Percentiles rank a stretch among this genome's conserved stretches.
Conservation (phyloP, 257 asterid species). For the Solanum megistacrolobum region DNA sequence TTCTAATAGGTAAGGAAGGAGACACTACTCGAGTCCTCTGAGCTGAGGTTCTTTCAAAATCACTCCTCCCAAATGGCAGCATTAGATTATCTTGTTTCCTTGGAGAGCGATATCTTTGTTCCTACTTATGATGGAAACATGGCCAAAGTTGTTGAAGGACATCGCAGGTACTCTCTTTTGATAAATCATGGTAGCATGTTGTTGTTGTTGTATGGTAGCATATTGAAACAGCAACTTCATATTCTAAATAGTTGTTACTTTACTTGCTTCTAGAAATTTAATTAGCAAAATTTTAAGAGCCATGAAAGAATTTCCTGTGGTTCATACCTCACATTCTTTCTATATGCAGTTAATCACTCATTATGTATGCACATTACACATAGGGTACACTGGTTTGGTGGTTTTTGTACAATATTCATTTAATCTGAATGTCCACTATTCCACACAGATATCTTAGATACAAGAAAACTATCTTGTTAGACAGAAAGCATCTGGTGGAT, state of each 20-base stretch:
- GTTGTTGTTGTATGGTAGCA: no score
- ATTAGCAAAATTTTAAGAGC: background rate
- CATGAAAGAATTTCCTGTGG: background rate
- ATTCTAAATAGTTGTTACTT: background rate
- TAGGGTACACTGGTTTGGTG: background rate
- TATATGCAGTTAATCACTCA: background rate
- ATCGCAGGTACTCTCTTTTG: constrained; percentile 21
- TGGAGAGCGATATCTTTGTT: constrained; percentile 27
- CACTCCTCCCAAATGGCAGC: constrained; percentile 37
- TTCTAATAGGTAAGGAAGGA: constrained; percentile 22
- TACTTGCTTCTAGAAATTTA: background rate
- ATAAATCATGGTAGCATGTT: no score
- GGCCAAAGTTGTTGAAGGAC: constrained; percentile 38
- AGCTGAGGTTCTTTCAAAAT: constrained; percentile 15
- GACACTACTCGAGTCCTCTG: constrained; percentile 19
- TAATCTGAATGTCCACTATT: background rate
- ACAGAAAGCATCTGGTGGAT: constrained; percentile 35
- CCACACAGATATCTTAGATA: constrained; percentile 38
- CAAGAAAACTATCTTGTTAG: constrained; percentile 47
- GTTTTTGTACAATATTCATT: background rate
- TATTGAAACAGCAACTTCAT: background rate
- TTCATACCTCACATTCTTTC: background rate
- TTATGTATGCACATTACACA: background rate
- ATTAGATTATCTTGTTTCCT: constrained; percentile 26
- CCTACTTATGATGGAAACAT: constrained; percentile 36